phyloP scores from a whole-genome alignment of 345 rosid genomes.

The Eucalyptus victrix region DNA sequence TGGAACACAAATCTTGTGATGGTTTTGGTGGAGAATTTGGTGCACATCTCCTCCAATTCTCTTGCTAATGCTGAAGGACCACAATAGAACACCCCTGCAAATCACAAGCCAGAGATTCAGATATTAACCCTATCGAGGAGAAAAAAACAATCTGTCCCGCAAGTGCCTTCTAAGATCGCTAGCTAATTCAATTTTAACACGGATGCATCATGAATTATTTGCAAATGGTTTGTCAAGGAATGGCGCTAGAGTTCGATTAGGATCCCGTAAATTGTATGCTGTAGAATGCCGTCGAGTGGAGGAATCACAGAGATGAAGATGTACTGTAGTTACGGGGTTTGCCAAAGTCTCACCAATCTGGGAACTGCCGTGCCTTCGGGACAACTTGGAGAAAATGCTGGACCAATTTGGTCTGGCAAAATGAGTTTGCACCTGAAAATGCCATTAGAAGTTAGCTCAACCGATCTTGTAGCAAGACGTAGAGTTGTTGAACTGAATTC shows the following conservation, averaged over 20 bases:
- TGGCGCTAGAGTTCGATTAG: background rate
- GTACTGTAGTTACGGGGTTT: background rate
- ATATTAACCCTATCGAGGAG: background rate
- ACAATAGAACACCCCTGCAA: constrained; percentile 45
- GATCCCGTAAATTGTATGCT: background rate
- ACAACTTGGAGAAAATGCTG: constrained; percentile 29
- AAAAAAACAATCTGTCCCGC: background rate
- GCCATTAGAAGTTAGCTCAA: background rate
- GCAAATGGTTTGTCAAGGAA: background rate
- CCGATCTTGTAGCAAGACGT: background rate
- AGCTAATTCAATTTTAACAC: background rate
- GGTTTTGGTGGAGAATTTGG: constrained; percentile 35
- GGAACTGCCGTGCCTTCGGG: constrained; percentile 22
- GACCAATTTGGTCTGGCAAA: constrained; percentile 46
- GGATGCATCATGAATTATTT: background rate
- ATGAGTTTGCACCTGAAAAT: constrained; percentile 29
- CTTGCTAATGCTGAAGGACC: constrained; percentile 30
- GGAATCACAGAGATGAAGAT: background rate
- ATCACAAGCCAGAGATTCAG: background rate
- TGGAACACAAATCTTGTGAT: constrained; percentile 42
- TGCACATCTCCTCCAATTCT: constrained; percentile 36
- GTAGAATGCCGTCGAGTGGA: background rate
- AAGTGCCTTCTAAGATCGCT: background rate
- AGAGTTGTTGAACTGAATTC: background rate
- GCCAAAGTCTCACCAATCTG: constrained; percentile 23